Conservation (phyloP, 2,329 filamentous ascomycete species). For the Epichloe hybrida region DNA sequence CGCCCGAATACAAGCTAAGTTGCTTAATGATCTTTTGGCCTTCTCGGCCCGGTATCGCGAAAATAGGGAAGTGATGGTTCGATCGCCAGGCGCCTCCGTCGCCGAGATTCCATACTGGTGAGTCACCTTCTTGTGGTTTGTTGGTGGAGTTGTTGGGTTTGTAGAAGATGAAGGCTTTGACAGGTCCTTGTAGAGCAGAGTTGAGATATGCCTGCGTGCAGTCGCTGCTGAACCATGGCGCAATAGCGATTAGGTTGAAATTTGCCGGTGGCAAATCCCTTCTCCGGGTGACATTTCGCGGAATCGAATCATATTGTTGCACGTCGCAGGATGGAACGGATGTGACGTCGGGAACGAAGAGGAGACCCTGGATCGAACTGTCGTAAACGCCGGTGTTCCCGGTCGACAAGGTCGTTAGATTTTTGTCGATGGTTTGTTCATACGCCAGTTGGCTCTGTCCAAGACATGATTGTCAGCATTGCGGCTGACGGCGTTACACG, state of each 20-base stretch:
- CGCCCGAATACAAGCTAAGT: constrained; percentile 65
- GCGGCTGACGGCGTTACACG: not conserved
- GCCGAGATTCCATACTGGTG: constrained; percentile 55
- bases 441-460: constrained; percentile 34
- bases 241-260: constrained; percentile 67
- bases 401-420: constrained; percentile 64
- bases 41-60: constrained; percentile 57
- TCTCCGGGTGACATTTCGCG: constrained; percentile 59
- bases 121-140: constrained; percentile 51
- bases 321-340: constrained; percentile 47
- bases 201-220: constrained; percentile 65
- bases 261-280: constrained; percentile 54
- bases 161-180: constrained; percentile 53
- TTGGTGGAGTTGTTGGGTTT: constrained; percentile 39
- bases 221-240: constrained; percentile 66
- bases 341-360: constrained; percentile 68
- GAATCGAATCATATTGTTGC: constrained; percentile 51
- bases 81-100: constrained; percentile 60
- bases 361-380: constrained; percentile 57
- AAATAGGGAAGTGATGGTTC: constrained; percentile 64
- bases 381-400: constrained; percentile 47
- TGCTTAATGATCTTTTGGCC: constrained; percentile 58
- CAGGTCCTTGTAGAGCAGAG: constrained; percentile 41
- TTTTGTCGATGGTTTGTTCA: constrained; percentile 35
- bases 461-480: not conserved